Percentiles rank a stretch among this genome's conserved stretches.
Conservation (phyloP, 83 land plant genomes). For the Thuja plicata region DNA sequence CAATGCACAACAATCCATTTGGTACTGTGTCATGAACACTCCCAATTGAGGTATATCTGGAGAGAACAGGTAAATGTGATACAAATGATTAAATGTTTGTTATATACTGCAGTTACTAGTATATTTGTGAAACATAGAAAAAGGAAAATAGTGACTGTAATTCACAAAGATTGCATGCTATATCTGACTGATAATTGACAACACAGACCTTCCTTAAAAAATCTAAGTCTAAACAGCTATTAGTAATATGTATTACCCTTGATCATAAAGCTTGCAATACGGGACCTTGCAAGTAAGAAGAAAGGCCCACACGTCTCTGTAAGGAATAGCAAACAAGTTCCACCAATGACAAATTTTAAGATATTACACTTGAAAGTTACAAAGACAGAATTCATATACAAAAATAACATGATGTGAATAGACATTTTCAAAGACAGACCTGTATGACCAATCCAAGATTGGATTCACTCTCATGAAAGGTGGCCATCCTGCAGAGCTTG, state of each 20-base stretch:
- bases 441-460: constrained; percentile 97
- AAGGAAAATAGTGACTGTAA: neutral
- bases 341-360: neutral
- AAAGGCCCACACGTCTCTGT: constrained; percentile 96
- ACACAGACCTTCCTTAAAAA: neutral
- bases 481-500: constrained; percentile 97
- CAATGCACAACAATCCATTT: constrained; percentile 60
- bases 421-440: constrained; percentile 38
- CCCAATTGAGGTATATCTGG: constrained; percentile 93
- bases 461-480: constrained; percentile 98
- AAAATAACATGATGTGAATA: neutral
- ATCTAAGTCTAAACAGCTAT: neutral
- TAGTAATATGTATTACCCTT: constrained; percentile 65
- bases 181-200: neutral
- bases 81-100: neutral
- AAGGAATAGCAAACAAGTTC: constrained; percentile 9
- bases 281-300: constrained; percentile 85
- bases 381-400: neutral
- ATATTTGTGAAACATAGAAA: neutral
- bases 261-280: constrained; percentile 93
- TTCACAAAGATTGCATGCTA: neutral
- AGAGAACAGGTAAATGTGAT: neutral
- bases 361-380: neutral
- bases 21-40: constrained; percentile 96
- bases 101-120: neutral